These are phyloP conservation scores for Ehretia macrophylla DNA, from an alignment of 257 asterid genomes.

Conservation along the genomic window DNA sequence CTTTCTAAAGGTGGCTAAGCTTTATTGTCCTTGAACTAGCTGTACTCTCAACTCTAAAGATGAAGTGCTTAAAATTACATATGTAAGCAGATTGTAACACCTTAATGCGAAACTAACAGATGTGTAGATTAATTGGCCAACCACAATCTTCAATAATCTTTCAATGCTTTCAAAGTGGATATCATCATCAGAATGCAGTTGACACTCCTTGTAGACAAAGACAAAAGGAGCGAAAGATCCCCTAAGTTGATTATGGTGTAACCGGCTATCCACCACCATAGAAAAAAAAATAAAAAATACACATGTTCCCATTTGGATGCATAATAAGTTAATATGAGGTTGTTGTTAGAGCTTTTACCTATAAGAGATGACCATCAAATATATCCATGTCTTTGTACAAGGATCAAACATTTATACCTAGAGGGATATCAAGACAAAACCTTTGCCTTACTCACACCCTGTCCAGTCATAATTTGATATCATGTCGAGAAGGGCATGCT, in stretches of 20 bases:
- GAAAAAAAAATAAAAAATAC: too few relatives aligned
- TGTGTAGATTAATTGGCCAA: too few relatives aligned
- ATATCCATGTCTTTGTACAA: conserved; percentile 1
- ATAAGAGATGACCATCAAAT: neutral
- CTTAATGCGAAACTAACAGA: too few relatives aligned
- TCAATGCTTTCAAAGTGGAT: too few relatives aligned
- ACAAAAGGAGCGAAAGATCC: too few relatives aligned
- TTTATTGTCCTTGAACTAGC: conserved; percentile 40
- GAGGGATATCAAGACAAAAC: conserved; percentile 45
- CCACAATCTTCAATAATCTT: too few relatives aligned
- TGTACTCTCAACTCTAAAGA: conserved; percentile 17
- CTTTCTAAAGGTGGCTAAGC: conserved; percentile 25
- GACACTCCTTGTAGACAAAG: too few relatives aligned
- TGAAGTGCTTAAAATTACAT: conserved; percentile 2
- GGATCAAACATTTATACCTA: conserved; percentile 17
- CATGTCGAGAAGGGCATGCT: conserved; percentile 54
- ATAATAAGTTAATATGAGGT: neutral
- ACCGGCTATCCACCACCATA: too few relatives aligned
- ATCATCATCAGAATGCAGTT: too few relatives aligned
- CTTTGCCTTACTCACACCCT: conserved; percentile 40
- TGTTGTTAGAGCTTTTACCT: neutral
- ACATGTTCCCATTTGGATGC: conserved; percentile 10
- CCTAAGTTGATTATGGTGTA: too few relatives aligned
- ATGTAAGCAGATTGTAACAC: too few relatives aligned
- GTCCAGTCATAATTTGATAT: conserved; percentile 43